Evolutionary conservation across 306 rosid genomes (phyloP), one percentile per base, ranked within the genome.

Genomic region (Geum urbanum): DNA sequence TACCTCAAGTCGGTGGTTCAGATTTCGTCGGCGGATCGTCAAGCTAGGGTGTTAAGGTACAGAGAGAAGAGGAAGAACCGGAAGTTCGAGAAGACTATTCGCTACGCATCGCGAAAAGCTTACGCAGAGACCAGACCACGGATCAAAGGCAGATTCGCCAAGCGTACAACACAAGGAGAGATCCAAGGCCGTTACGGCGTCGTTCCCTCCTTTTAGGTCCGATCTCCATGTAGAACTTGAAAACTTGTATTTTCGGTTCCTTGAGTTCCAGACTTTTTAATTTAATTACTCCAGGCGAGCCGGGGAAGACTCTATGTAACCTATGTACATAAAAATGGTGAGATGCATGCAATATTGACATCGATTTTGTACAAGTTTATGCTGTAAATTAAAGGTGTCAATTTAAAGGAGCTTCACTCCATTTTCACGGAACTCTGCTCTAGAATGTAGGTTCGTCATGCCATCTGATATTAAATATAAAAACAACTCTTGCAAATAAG

Each of bases 1-100:
- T 82, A 74, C 79, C 20, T 67, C 16, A 87, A 78, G 68, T 72
- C 81, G 32, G 37, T 85, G 74, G 81, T 86, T 46, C 95, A 72
- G 82, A 69, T 84, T 5, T 84, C 95, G 22, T 75, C 92, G 49
- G 97, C 92, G 10, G 99, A 91, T 65, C 76, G 99, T 44, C 97
- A 87, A 70, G 97, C 97, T 13, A 85, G 92, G 77, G 99, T 94
- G 47, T 66, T 94, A 83, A 94, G 99, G 92, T 94, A 94, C 82
- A 86, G 88, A 45, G 97, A 94, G 86, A 94, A 94, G 87, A 87
- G 99, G 78, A 94, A 94, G 97, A 94, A 88, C 72, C 43, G 99
- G 46, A 94, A 88, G 80, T 94, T 94, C 84, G 91, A 91, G 91
- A 94, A 94, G 89, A 94, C 97, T 10, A 91, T 94, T 47, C 96